phyloP scores from a whole-genome alignment of 1,284 basidiomycete species.

The Leccinum pachyderme region DNA sequence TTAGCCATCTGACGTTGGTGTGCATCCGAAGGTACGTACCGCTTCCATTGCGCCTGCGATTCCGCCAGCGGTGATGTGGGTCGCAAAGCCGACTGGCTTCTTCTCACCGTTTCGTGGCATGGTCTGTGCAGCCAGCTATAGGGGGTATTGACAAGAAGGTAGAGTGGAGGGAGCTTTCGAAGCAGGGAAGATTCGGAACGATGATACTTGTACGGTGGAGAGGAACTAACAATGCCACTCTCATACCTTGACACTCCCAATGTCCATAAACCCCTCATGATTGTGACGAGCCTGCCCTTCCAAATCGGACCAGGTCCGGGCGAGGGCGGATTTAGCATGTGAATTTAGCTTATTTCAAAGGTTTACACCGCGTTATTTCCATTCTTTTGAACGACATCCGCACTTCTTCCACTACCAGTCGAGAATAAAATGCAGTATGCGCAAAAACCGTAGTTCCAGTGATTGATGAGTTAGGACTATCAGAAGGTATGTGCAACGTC shows the following conservation, averaged over 20 bases:
- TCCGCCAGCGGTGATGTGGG: conserved; percentile 90
- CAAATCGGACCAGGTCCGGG: neutral
- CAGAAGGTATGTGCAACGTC: conserved; percentile 5
- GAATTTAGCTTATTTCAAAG: conserved; percentile 24
- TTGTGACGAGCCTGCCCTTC: conserved; percentile 1
- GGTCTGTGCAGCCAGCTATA: neutral
- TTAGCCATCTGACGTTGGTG: neutral
- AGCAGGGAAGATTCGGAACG: neutral
- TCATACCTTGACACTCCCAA: neutral
- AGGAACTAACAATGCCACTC: neutral
- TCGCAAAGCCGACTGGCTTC: conserved; percentile 80
- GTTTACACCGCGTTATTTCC: conserved; percentile 22
- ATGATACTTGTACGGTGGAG: neutral
- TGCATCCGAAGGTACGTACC: conserved; percentile 43
- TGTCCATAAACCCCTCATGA: conserved; percentile 19
- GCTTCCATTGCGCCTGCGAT: conserved; percentile 91
- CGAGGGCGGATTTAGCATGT: conserved; percentile 28
- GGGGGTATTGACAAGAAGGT: neutral
- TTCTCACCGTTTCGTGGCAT: conserved; percentile 65
- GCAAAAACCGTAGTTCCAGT: conserved; percentile 4
- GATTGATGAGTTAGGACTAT: neutral
- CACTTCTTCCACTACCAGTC: conserved; percentile 21
- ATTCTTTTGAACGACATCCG: conserved; percentile 4
- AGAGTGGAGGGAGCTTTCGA: neutral
- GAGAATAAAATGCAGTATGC: neutral